Percentiles rank a stretch among this genome's conserved stretches.
phyloP scores from a whole-genome alignment of 495 filamentous ascomycete species.

The Neurospora terricola region DNA sequence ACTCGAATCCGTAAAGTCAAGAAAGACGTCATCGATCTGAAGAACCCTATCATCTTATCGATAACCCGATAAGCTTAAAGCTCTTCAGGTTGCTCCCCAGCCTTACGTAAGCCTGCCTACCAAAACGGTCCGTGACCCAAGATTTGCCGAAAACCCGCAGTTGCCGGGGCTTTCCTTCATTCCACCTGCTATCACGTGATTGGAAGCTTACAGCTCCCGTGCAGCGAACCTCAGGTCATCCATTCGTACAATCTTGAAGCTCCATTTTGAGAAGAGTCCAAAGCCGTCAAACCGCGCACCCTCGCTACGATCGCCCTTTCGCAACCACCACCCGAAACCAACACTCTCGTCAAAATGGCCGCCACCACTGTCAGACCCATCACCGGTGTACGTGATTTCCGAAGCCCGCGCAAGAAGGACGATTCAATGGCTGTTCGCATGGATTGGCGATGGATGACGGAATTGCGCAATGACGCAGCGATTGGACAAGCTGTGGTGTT shows the following conservation, averaged over 20 bases:
- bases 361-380: constrained; percentile 15
- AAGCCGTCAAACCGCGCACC: constrained; percentile 20
- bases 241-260: constrained; percentile 7
- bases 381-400: constrained; percentile 16
- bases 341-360: constrained; percentile 28
- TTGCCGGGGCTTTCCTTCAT: neutral
- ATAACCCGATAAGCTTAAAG: neutral
- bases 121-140: neutral
- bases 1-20: neutral
- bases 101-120: neutral
- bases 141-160: neutral
- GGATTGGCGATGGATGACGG: neutral
- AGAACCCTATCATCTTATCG: neutral
- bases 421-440: neutral
- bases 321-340: constrained; percentile 6
- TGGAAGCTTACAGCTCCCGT: constrained; percentile 7
- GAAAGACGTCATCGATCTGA: neutral
- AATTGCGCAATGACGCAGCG: neutral
- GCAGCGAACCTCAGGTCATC: constrained; percentile 19
- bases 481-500: neutral
- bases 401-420: neutral
- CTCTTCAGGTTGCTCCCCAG: neutral
- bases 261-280: constrained; percentile 11
- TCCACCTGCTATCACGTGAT: neutral
- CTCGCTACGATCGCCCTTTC: constrained; percentile 7